Conservation (phyloP, 306 rosid genomes). For the Vachellia collinsii region DNA sequence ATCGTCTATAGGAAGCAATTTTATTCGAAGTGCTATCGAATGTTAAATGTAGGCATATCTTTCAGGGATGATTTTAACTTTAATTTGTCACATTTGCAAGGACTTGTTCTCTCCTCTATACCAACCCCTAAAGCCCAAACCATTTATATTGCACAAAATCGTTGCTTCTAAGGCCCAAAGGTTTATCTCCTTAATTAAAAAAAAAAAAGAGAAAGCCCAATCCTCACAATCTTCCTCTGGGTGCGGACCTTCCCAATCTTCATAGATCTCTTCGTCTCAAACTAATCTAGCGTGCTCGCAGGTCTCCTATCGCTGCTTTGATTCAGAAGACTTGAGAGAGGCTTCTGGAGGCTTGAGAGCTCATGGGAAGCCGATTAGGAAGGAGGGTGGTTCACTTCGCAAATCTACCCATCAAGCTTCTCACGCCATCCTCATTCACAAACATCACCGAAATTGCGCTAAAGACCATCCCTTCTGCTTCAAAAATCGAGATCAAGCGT, state of each 20-base stretch:
- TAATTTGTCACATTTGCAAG: too few relatives aligned
- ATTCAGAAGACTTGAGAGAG: not conserved
- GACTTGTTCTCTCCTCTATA: too few relatives aligned
- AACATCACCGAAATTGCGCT: constrained; percentile 71
- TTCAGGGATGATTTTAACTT: too few relatives aligned
- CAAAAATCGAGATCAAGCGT: constrained; percentile 82
- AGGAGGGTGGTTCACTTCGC: constrained; percentile 64
- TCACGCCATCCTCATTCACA: constrained; percentile 60
- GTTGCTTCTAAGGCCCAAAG: not conserved
- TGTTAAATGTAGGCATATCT: too few relatives aligned
- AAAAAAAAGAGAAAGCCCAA: not conserved
- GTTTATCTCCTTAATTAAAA: not conserved
- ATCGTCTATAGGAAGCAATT: too few relatives aligned
- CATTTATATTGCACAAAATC: not conserved
- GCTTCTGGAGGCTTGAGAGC: not conserved
- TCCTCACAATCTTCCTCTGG: not conserved
- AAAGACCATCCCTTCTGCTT: constrained; percentile 82
- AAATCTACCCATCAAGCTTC: constrained; percentile 69
- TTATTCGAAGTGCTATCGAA: too few relatives aligned
- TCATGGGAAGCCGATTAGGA: constrained; percentile 71
- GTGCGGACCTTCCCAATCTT: not conserved
- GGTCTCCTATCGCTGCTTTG: not conserved
- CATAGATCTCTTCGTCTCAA: not conserved
- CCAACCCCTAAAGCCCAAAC: not conserved
- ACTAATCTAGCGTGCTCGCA: too few relatives aligned